Percentiles rank a stretch among this genome's conserved stretches.
Evolutionary conservation across 805 yeast genomes (phyloP).

Genomic region (Kodamaea lidongshanica): DNA sequence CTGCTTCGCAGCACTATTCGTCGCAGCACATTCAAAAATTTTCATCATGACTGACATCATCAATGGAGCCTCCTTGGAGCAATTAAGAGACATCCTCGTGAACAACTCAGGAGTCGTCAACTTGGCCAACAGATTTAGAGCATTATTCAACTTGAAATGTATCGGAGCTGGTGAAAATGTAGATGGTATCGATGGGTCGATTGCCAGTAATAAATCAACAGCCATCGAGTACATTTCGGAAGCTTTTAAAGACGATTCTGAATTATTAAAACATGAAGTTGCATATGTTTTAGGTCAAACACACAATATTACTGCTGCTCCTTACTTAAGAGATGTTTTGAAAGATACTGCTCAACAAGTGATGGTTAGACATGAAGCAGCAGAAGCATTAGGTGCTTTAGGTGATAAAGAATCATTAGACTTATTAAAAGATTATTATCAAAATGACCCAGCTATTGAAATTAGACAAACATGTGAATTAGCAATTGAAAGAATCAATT

Average conservation of each 20-base stretch:
- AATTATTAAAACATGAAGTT: conserved; percentile 92
- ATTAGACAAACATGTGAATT: conserved; percentile 97
- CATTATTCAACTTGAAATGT: conserved; percentile 83
- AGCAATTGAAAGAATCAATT: conserved; percentile 88
- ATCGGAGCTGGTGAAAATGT: conserved; percentile 58
- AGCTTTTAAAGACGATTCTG: conserved; percentile 76
- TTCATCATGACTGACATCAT: conserved; percentile 32
- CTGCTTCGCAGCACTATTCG: too few relatives aligned
- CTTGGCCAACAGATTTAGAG: conserved; percentile 86
- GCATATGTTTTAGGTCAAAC: conserved; percentile 98
- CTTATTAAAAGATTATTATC: conserved; percentile 55
- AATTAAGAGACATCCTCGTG: conserved; percentile 63
- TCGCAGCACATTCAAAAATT: too few relatives aligned
- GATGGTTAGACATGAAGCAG: conserved; percentile 99
- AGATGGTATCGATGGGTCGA: conserved; percentile 7
- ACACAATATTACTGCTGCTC: conserved; percentile 72
- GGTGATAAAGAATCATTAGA: conserved; percentile 72
- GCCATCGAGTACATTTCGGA: conserved; percentile 82
- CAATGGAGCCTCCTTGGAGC: conserved; percentile 46
- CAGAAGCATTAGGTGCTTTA: conserved; percentile 96
- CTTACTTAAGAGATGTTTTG: conserved; percentile 67
- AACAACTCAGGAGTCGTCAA: conserved; percentile 64
- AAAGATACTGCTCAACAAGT: conserved; percentile 63
- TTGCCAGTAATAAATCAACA: conserved; percentile 36
- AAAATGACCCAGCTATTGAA: conserved; percentile 75